phyloP scores from a whole-genome alignment of 2,329 filamentous ascomycete species.

The Cladosporium halotolerans region DNA sequence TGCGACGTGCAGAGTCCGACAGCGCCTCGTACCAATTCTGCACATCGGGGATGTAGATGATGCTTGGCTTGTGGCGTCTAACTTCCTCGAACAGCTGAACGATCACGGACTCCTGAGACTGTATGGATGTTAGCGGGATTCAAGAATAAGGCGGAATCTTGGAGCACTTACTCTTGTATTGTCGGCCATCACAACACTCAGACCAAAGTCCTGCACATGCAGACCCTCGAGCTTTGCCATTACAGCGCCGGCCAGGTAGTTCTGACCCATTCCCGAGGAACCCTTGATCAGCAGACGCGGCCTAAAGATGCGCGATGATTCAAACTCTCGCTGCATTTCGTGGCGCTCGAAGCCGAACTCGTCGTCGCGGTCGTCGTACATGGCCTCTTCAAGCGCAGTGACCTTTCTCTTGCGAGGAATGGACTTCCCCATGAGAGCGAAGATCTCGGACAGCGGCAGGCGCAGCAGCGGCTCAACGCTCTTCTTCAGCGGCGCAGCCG shows the following conservation, averaged over 20 bases:
- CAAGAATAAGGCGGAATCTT: conserved; percentile 10
- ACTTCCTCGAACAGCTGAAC: conserved; percentile 89
- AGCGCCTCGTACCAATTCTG: conserved; percentile 78
- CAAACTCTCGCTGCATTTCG: conserved; percentile 64
- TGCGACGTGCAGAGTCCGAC: conserved; percentile 60
- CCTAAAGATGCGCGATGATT: conserved; percentile 78
- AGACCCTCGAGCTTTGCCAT: conserved; percentile 88
- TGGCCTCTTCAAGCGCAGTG: conserved; percentile 87
- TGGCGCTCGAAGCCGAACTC: conserved; percentile 83
- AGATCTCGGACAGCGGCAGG: conserved; percentile 63
- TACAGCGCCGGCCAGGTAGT: conserved; percentile 77
- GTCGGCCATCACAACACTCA: conserved; percentile 80
- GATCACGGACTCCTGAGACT: conserved; percentile 75
- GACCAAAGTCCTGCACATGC: conserved; percentile 90
- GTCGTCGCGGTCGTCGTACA: conserved; percentile 80
- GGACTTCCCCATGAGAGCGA: conserved; percentile 58
- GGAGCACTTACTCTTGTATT: conserved; percentile 55
- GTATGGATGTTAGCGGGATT: conserved; percentile 23
- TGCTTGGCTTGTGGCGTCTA: conserved; percentile 87
- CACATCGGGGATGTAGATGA: conserved; percentile 88
- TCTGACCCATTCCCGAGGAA: conserved; percentile 84
- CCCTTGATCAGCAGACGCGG: conserved; percentile 81
- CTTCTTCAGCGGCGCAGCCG: conserved; percentile 72
- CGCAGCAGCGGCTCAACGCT: conserved; percentile 75
- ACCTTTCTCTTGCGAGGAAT: conserved; percentile 79